phyloP scores from a whole-genome alignment of 768 basidiomycete species.

The Pleurotus pulmonarius region DNA sequence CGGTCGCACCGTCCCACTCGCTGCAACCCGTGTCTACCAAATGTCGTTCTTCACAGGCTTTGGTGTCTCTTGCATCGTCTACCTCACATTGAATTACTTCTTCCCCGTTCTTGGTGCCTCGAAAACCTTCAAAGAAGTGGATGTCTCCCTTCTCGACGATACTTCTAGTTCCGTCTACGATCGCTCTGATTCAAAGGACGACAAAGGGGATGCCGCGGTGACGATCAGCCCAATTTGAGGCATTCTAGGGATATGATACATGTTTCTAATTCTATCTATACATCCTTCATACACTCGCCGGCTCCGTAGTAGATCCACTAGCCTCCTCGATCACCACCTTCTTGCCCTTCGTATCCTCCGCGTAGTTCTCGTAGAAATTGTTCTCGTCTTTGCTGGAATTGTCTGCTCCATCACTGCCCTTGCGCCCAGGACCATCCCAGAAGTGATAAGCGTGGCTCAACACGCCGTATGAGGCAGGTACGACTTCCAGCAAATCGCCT shows the following conservation, averaged over 20 bases:
- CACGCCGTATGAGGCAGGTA: conserved; percentile 87
- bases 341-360: conserved; percentile 69
- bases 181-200: not conserved
- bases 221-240: no score
- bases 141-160: conserved; percentile 29
- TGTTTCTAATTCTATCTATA: not conserved
- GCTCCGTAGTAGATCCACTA: not conserved
- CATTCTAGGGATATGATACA: not conserved
- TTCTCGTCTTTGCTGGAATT: conserved; percentile 52
- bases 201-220: not conserved
- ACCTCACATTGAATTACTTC: conserved; percentile 52
- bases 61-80: conserved; percentile 61
- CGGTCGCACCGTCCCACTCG: conserved; percentile 57
- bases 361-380: conserved; percentile 90
- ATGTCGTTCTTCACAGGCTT: conserved; percentile 88
- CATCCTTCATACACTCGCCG: no score
- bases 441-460: conserved; percentile 88
- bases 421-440: conserved; percentile 83
- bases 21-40: conserved; percentile 69
- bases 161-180: not conserved
- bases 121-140: conserved; percentile 47
- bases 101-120: conserved; percentile 57
- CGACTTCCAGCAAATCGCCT: conserved; percentile 93
- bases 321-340: conserved; percentile 26
- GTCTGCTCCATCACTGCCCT: conserved; percentile 29